A percentile compares a stretch with the other conserved stretches of the same genome.
phyloP scores from a whole-genome alignment of 257 asterid genomes.

The Solanum tacnaense region DNA sequence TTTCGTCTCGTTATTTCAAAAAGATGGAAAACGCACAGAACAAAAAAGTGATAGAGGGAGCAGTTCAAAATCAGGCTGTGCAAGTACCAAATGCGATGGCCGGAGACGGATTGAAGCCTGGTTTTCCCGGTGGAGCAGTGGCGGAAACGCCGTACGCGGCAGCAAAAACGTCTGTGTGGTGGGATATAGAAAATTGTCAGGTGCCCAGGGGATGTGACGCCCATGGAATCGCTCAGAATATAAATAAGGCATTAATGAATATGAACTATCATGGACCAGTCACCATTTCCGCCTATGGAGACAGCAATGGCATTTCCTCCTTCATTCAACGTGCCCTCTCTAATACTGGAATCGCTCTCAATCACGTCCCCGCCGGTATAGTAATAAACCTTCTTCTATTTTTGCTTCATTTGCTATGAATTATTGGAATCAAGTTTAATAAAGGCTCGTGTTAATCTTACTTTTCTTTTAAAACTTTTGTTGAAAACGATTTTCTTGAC shows the following conservation, averaged over 20 bases:
- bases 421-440: neutral
- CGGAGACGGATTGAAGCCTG: neutral
- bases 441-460: neutral
- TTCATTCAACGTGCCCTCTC: constrained; percentile 54
- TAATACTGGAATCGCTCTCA: constrained; percentile 77
- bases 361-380: constrained; percentile 85
- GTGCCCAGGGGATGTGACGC: constrained; percentile 64
- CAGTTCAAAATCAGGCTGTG: neutral
- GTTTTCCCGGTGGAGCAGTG: neutral
- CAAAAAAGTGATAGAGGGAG: neutral
- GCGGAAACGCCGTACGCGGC: constrained; percentile 57
- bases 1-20: neutral
- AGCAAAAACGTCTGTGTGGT: constrained; percentile 82
- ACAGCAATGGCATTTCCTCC: constrained; percentile 41
- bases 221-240: constrained; percentile 69
- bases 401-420: neutral
- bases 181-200: constrained; percentile 94
- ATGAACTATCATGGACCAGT: constrained; percentile 75
- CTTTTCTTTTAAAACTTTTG: neutral
- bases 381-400: neutral
- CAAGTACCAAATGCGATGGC: neutral
- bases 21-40: neutral
- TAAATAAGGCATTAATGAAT: constrained; percentile 61
- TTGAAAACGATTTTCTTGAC: neutral
- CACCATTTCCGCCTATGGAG: constrained; percentile 75